A percentile compares a stretch with the other conserved stretches of the same genome.
These are phyloP conservation scores for Cicer arietinum DNA, from an alignment of 306 rosid genomes.

Conservation along the genomic window DNA sequence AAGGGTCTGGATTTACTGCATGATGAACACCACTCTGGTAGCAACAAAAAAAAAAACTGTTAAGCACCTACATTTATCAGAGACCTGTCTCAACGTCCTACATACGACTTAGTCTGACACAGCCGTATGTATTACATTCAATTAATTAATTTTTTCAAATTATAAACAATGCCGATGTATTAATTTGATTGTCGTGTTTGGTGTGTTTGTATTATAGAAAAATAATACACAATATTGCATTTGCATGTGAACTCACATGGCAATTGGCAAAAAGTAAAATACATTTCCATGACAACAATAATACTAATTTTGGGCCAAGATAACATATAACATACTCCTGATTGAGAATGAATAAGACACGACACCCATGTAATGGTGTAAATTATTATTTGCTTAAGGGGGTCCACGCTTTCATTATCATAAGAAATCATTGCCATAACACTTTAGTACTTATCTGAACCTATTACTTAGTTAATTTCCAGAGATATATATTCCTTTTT, in stretches of 20 bases:
- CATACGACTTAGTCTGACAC: too few species aligned
- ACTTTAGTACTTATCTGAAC: constrained; percentile 27
- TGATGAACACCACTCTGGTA: constrained; percentile 91
- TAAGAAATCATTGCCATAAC: constrained; percentile 26
- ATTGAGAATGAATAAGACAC: constrained; percentile 24
- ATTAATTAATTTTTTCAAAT: too few species aligned
- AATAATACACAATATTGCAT: neutral
- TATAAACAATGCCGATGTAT: too few species aligned
- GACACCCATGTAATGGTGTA: neutral
- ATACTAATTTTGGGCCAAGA: neutral
- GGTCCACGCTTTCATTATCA: constrained; percentile 43
- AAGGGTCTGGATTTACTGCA: constrained; percentile 92
- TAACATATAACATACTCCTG: neutral
- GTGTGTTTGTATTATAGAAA: too few species aligned
- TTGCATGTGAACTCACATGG: constrained; percentile 23
- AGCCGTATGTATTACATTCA: too few species aligned
- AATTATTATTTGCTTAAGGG: constrained; percentile 31
- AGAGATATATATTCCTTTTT: constrained; percentile 30
- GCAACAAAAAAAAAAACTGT: neutral
- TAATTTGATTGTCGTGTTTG: too few species aligned
- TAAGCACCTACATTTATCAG: neutral
- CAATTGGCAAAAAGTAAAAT: constrained; percentile 26
- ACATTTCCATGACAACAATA: neutral
- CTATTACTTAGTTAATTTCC: constrained; percentile 15
- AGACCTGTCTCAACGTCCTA: too few species aligned